These are phyloP conservation scores for Exophiala aquamarina DNA, from an alignment of 2,329 filamentous ascomycete genomes.

Conservation along the genomic window DNA sequence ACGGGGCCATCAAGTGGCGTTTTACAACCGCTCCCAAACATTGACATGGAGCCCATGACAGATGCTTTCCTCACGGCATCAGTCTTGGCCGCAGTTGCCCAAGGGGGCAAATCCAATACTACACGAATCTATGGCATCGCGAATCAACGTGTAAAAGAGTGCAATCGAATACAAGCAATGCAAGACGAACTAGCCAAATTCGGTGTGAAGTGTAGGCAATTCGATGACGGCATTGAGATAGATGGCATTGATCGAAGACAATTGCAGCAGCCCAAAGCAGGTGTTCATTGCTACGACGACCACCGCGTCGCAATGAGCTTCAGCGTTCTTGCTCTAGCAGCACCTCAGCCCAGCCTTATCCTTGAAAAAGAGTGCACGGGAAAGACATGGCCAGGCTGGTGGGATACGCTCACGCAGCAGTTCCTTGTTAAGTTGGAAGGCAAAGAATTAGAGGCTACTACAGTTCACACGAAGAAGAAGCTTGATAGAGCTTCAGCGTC, in stretches of 20 bases:
- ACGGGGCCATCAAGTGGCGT: slow-evolving; percentile 76
- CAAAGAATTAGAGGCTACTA: slow-evolving; percentile 55
- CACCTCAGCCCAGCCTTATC: slow-evolving; percentile 71
- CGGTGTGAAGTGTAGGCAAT: slow-evolving; percentile 78
- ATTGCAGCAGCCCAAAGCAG: slow-evolving; percentile 57
- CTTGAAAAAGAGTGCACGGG: slow-evolving; percentile 89
- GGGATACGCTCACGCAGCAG: slow-evolving; percentile 78
- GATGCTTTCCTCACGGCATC: slow-evolving; percentile 96
- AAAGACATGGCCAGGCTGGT: slow-evolving; percentile 99
- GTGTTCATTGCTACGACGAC: slow-evolving; percentile 92
- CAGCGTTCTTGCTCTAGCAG: slow-evolving; percentile 76
- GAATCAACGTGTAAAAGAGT: slow-evolving; percentile 97
- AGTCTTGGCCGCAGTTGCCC: slow-evolving; percentile 85
- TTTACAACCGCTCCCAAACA: slow-evolving; percentile 72
- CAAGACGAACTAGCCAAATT: slow-evolving; percentile 92
- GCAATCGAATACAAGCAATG: slow-evolving; percentile 95
- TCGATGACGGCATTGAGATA: slow-evolving; percentile 85
- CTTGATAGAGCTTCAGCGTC: slow-evolving; percentile 56
- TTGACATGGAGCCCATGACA: slow-evolving; percentile 99
- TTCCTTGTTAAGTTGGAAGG: slow-evolving; percentile 79
- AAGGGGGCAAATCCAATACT: slow-evolving; percentile 59
- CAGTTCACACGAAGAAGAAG: slow-evolving; percentile 37
- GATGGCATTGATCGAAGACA: slow-evolving; percentile 57
- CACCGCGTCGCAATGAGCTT: slow-evolving; percentile 99
- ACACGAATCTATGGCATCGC: slow-evolving; percentile 93